Evolutionary conservation across 768 basidiomycete species (phyloP).

Genomic region (Suillus discolor): DNA sequence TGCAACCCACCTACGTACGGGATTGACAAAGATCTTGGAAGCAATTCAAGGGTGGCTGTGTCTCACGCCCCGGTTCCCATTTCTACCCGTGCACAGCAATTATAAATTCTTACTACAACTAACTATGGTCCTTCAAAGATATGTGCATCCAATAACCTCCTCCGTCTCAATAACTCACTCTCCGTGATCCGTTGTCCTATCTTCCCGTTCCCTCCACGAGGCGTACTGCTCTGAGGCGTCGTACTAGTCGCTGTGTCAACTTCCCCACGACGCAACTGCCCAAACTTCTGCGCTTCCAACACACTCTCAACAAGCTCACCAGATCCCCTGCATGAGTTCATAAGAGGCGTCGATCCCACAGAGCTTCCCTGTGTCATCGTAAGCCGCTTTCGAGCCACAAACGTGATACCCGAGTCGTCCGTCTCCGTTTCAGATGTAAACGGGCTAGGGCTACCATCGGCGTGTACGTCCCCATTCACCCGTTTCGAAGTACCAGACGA

Average conservation of each 20-base stretch:
- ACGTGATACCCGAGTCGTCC: conserved; percentile 71
- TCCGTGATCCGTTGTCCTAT: conserved; percentile 76
- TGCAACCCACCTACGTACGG: conserved; percentile 21
- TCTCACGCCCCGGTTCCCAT: conserved; percentile 7
- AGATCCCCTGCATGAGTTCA: conserved; percentile 22
- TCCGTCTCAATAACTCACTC: conserved; percentile 74
- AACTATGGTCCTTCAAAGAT: conserved; percentile 43
- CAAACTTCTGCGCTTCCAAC: conserved; percentile 16
- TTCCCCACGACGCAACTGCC: background rate
- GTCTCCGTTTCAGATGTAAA: conserved; percentile 61
- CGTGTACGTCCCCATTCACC: conserved; percentile 2
- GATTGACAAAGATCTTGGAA: conserved; percentile 3
- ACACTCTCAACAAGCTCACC: conserved; percentile 20
- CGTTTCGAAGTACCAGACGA: conserved; percentile 25
- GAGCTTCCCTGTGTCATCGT: conserved; percentile 10
- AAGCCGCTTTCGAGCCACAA: conserved; percentile 60
- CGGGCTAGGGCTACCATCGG: conserved; percentile 27
- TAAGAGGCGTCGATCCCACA: conserved; percentile 29
- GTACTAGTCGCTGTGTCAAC: conserved; percentile 1
- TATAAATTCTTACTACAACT: too few species aligned
- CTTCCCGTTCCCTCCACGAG: conserved; percentile 38
- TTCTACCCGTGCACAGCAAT: background rate
- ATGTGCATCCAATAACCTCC: conserved; percentile 75
- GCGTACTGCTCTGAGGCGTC: conserved; percentile 29
- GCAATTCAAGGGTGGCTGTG: conserved; percentile 34